A percentile compares a stretch with the other conserved stretches of the same genome.
These are phyloP conservation scores for Ceratobasidium sp. DNA, from an alignment of 1,284 basidiomycete genomes.

Conservation along the genomic window DNA sequence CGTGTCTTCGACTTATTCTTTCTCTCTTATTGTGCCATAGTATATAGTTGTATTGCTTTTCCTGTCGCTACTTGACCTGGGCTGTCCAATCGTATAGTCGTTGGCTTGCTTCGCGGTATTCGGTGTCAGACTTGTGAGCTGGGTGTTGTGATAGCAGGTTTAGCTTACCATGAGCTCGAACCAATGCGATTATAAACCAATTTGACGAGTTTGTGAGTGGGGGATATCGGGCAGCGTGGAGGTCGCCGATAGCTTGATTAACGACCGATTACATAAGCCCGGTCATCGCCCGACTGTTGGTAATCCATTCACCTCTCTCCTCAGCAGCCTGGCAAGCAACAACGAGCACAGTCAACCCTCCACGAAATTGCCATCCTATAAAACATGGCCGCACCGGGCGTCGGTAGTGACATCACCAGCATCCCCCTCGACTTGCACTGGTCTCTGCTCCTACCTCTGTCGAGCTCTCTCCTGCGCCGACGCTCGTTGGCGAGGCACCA, in stretches of 20 bases:
- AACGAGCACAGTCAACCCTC: not conserved
- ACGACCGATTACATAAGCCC: too few relatives aligned
- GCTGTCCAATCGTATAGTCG: conserved; percentile 28
- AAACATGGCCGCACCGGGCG: conserved; percentile 2
- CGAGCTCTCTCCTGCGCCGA: conserved; percentile 37
- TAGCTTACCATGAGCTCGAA: too few relatives aligned
- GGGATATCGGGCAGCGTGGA: too few relatives aligned
- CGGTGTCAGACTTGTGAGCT: too few relatives aligned
- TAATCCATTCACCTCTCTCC: not conserved
- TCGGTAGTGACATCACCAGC: conserved; percentile 15
- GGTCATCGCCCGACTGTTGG: not conserved
- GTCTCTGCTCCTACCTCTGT: conserved; percentile 13
- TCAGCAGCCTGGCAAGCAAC: conserved; percentile 15
- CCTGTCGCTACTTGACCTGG: conserved; percentile 39
- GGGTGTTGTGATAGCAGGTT: too few relatives aligned
- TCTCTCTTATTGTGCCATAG: conserved; percentile 34
- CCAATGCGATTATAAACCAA: too few relatives aligned
- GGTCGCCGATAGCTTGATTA: too few relatives aligned
- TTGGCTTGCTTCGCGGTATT: not conserved
- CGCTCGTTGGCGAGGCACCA: conserved; percentile 5
- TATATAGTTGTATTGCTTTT: conserved; percentile 46
- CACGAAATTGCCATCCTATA: not conserved
- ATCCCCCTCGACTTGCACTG: conserved; percentile 8
- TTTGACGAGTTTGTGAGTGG: too few relatives aligned
- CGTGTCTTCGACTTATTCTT: conserved; percentile 1